Percentiles rank a stretch among this genome's conserved stretches.
Conservation (phyloP, 306 rosid genomes). For the Calophaca sinica region DNA sequence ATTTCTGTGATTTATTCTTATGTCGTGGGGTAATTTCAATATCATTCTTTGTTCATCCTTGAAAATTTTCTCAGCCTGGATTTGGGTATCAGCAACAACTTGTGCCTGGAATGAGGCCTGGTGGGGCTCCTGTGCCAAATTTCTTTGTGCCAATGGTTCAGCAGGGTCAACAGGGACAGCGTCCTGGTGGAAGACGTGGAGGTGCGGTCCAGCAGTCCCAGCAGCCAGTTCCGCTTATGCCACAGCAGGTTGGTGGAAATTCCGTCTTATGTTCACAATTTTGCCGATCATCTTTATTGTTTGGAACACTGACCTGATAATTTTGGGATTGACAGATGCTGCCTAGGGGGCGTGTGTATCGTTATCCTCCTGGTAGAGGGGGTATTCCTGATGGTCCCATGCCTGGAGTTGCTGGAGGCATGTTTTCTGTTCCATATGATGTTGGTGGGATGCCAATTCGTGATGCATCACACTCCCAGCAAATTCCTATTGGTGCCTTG, state of each 20-base stretch:
- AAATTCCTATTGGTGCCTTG: conserved; percentile 91
- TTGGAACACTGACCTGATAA: conserved; percentile 33
- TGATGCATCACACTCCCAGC: conserved; percentile 77
- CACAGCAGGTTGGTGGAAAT: conserved; percentile 73
- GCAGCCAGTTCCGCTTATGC: conserved; percentile 91
- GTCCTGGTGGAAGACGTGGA: conserved; percentile 94
- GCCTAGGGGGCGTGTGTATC: conserved; percentile 92
- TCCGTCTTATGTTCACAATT: conserved; percentile 10
- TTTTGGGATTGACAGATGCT: conserved; percentile 68
- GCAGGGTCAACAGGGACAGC: conserved; percentile 95
- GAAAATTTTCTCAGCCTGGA: conserved; percentile 71
- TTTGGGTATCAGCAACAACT: conserved; percentile 99
- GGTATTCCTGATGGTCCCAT: conserved; percentile 85
- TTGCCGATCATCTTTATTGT: neutral
- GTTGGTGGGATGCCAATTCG: conserved; percentile 83
- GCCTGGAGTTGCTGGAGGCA: conserved; percentile 95
- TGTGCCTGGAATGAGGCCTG: conserved; percentile 99
- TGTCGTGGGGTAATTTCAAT: conserved; percentile 3
- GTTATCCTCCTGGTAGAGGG: conserved; percentile 90
- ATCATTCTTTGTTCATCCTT: conserved; percentile 23
- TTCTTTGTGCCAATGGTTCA: conserved; percentile 97
- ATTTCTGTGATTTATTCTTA: neutral
- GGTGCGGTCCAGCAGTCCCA: conserved; percentile 86
- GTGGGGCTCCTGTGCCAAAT: conserved; percentile 94
- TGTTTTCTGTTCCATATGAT: conserved; percentile 96